Conservation (phyloP, 768 basidiomycete species). For the Tricholoma matsutake region DNA sequence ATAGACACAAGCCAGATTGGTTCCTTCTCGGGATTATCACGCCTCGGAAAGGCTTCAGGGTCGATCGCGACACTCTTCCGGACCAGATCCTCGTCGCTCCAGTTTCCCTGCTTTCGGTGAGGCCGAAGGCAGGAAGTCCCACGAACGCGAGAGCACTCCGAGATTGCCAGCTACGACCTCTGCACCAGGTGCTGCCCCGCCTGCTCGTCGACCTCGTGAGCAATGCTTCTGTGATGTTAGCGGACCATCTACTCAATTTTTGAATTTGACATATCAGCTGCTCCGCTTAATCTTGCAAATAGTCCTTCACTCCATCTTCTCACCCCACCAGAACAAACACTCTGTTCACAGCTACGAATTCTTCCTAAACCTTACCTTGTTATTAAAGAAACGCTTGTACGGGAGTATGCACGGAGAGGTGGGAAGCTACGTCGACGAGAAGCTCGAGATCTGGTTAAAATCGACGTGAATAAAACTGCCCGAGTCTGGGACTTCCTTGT, state of each 20-base stretch:
- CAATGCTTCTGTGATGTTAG: neutral
- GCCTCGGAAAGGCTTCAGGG: slow-evolving; percentile 50
- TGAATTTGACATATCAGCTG: slow-evolving; percentile 29
- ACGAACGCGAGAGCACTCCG: slow-evolving; percentile 62
- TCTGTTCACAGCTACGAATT: slow-evolving; percentile 88
- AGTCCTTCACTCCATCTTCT: slow-evolving; percentile 88
- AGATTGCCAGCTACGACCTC: slow-evolving; percentile 36
- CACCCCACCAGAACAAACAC: slow-evolving; percentile 78
- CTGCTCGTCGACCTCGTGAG: slow-evolving; percentile 46
- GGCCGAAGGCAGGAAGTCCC: slow-evolving; percentile 40
- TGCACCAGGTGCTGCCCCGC: slow-evolving; percentile 29
- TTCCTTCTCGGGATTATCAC: slow-evolving; percentile 52
- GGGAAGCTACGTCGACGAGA: slow-evolving; percentile 87
- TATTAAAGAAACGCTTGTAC: slow-evolving; percentile 92
- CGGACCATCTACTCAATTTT: neutral
- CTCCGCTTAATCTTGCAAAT: slow-evolving; percentile 86
- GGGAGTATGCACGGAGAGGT: slow-evolving; percentile 87
- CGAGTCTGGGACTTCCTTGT: slow-evolving; percentile 93
- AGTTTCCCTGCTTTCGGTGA: slow-evolving; percentile 38
- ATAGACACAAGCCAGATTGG: slow-evolving; percentile 63
- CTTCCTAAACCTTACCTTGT: slow-evolving; percentile 93
- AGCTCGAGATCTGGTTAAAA: slow-evolving; percentile 86
- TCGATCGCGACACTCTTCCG: slow-evolving; percentile 51
- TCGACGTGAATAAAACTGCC: slow-evolving; percentile 91
- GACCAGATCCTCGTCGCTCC: slow-evolving; percentile 50